Conservation (phyloP, 768 basidiomycete species). For the Stropharia rugosoannulata region DNA sequence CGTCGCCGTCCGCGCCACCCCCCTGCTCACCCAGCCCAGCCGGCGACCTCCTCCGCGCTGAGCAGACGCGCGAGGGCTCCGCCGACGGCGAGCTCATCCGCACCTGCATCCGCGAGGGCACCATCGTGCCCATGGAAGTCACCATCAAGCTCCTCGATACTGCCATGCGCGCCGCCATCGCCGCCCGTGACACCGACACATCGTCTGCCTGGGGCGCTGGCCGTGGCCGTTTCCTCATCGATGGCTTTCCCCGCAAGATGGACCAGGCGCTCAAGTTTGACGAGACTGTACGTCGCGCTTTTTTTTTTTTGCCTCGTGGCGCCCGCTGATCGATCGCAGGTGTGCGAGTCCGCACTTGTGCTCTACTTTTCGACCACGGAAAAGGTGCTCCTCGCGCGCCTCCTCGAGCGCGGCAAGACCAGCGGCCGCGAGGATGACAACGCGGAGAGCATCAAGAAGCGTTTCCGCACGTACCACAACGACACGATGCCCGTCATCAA, state of each 20-base stretch:
- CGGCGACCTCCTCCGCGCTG: slow-evolving; percentile 95
- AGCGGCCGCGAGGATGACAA: slow-evolving; percentile 97
- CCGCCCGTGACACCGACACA: slow-evolving; percentile 18
- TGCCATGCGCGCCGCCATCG: slow-evolving; percentile 62
- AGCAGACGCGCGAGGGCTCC: slow-evolving; percentile 86
- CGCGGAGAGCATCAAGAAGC: slow-evolving; percentile 89
- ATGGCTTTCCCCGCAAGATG: slow-evolving; percentile 98
- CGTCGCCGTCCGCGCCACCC: not conserved
- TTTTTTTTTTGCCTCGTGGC: not conserved
- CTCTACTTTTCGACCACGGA: slow-evolving; percentile 89
- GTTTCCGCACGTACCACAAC: slow-evolving; percentile 90
- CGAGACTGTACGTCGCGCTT: slow-evolving; percentile 53
- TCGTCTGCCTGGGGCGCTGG: slow-evolving; percentile 68
- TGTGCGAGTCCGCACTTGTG: slow-evolving; percentile 77
- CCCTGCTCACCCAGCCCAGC: slow-evolving; percentile 44
- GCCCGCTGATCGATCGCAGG: slow-evolving; percentile 38
- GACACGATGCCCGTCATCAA: slow-evolving; percentile 94
- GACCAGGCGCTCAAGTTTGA: slow-evolving; percentile 96
- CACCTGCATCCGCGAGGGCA: slow-evolving; percentile 86
- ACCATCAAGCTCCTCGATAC: slow-evolving; percentile 94
- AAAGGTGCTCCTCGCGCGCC: slow-evolving; percentile 58
- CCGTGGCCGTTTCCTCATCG: slow-evolving; percentile 86
- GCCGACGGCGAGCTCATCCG: slow-evolving; percentile 82
- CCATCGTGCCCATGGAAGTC: slow-evolving; percentile 95
- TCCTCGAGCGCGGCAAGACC: slow-evolving; percentile 90